Evolutionary conservation across 2,329 filamentous ascomycete genomes (phyloP), one percentile per base, ranked within the genome.

Genomic region (Colletotrichum coccodes): DNA sequence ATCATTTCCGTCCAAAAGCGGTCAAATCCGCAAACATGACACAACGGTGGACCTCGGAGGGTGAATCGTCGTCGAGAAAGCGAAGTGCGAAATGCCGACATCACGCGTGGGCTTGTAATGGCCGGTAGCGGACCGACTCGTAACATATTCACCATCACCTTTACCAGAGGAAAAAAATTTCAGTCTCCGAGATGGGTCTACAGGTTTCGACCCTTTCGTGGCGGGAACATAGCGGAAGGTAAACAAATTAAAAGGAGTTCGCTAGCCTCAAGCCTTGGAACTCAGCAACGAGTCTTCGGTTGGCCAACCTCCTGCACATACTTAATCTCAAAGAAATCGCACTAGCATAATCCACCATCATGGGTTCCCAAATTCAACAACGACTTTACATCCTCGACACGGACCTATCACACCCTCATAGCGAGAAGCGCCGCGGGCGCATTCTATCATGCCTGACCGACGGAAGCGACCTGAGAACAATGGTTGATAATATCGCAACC

Each of bases 381-480:
- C 44, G 62, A 16, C 62, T 64, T 18, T 60, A 60, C 54, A 64
- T 64, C 26, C 62, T 64, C 5, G 62, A 64, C 34, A 64, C 62
- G 11, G 54, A 64, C 28, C 30, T 60, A 21, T 64, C 54, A 9
- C 54, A 53, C 16, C 62, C 54, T 8, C 14, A n/a, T n/a, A 32
- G 47, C 7, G 4, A 60, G 6, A 53, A 18, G 26, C 54, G 62
- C 6, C 42, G 11, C 3, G 62, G 62, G 5, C 53, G 62, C 14
- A 60, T 64, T 16, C 14, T 64, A 52, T 64, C 62, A 52, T 64
- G 62, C 36, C 14, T 42, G 11, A 30, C 54, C 6, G 36, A 64
- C 32, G 62, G 62, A 23, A 42, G 46, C 26, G 62, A 53, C 36
- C 28, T 60, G 21, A 44, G 14, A 4, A 60, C 54, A n/a, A 18